Conservation (phyloP, 805 yeast species). For the Teunomyces gatunensis region DNA sequence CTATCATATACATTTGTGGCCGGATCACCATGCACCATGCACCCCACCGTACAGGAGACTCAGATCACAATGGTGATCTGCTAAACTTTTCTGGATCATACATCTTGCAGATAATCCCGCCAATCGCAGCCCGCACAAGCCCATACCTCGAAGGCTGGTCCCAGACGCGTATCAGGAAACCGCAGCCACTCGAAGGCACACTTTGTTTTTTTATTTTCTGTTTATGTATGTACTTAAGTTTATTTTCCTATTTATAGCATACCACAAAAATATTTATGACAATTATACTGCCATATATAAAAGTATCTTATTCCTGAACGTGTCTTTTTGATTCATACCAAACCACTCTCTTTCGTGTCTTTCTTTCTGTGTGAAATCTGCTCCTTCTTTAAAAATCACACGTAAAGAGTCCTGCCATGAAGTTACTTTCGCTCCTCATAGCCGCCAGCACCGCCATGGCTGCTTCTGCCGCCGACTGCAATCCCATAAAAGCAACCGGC, state of each 20-base stretch:
- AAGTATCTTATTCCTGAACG: too few species aligned
- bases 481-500: constrained; percentile 21
- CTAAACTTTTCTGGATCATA: not conserved
- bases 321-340: too few species aligned
- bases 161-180: not conserved
- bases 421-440: constrained; percentile 2
- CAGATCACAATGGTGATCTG: not conserved
- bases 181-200: not conserved
- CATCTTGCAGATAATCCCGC: not conserved
- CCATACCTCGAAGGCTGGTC: not conserved
- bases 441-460: constrained; percentile 4
- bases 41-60: too few species aligned
- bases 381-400: not conserved
- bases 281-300: too few species aligned
- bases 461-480: constrained; percentile 16
- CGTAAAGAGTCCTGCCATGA: not conserved
- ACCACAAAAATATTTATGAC: not conserved
- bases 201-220: not conserved
- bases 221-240: not conserved
- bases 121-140: not conserved
- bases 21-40: too few species aligned
- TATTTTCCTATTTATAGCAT: constrained; percentile 1
- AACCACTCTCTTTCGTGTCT: too few species aligned
- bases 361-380: not conserved
- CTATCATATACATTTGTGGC: too few species aligned